These are phyloP conservation scores for Saccharomycopsis phalli DNA, from an alignment of 1,139 yeast species.

Conservation along the genomic window DNA sequence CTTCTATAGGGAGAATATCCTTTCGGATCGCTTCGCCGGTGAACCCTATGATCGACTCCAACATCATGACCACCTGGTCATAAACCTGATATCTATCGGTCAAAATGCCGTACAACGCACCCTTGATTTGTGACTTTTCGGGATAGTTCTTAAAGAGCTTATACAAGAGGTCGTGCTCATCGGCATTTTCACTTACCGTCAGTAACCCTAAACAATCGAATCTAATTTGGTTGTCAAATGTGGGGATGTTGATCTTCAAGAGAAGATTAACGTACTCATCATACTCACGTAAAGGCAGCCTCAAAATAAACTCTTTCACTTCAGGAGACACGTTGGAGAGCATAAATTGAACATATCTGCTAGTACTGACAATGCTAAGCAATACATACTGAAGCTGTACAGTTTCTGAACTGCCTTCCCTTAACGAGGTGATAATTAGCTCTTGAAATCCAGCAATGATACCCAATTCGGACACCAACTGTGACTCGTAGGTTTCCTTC, in stretches of 20 bases:
- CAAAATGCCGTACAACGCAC: not conserved
- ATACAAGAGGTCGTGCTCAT: conserved; percentile 6
- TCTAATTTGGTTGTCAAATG: conserved; percentile 1
- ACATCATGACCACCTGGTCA: not conserved
- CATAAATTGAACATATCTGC: not conserved
- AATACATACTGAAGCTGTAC: not conserved
- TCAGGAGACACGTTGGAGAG: not conserved
- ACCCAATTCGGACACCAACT: too few relatives aligned
- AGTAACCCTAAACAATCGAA: not conserved
- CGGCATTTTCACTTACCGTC: conserved; percentile 1
- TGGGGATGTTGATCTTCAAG: not conserved
- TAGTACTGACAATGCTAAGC: not conserved
- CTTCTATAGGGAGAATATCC: conserved; percentile 2
- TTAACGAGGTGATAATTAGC: too few relatives aligned
- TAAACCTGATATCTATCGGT: conserved; percentile 1
- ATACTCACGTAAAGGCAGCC: not conserved
- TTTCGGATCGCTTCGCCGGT: not conserved
- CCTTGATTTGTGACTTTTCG: not conserved
- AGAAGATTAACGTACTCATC: conserved; percentile 2
- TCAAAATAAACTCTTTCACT: not conserved
- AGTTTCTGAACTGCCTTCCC: too few relatives aligned
- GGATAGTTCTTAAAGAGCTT: conserved; percentile 22
- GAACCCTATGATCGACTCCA: not conserved
- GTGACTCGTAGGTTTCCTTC: too few relatives aligned
- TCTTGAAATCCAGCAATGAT: too few relatives aligned